These are phyloP conservation scores for Neocallimastix lanati DNA, from an alignment of 192 early-diverging fungal genomes.

Conservation along the genomic window DNA sequence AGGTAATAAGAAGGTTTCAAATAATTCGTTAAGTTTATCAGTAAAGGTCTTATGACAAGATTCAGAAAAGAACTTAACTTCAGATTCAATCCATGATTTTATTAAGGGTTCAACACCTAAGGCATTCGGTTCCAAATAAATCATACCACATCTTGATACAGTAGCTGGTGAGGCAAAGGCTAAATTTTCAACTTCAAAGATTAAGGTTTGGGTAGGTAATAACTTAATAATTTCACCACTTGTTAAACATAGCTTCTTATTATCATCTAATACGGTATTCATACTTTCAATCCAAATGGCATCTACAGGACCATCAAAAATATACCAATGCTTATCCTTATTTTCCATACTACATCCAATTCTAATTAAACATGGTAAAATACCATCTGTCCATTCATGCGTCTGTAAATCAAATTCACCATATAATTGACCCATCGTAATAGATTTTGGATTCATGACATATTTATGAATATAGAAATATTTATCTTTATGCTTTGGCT, in stretches of 20 bases:
- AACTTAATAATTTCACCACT: conserved; percentile 45
- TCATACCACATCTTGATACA: conserved; percentile 45
- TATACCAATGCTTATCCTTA: conserved; percentile 38
- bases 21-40: conserved; percentile 5
- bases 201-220: conserved; percentile 33
- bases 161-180: conserved; percentile 44
- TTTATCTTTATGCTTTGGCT: background rate
- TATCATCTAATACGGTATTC: conserved; percentile 44
- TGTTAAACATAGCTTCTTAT: conserved; percentile 36
- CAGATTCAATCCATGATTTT: conserved; percentile 32
- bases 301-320: conserved; percentile 44
- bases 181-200: conserved; percentile 38
- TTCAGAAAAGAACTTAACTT: conserved; percentile 11
- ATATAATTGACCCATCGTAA: conserved; percentile 45
- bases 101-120: conserved; percentile 30
- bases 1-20: conserved; percentile 25
- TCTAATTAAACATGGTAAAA: conserved; percentile 29
- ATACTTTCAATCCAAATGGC: conserved; percentile 49
- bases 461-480: background rate
- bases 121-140: conserved; percentile 32
- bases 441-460: conserved; percentile 36
- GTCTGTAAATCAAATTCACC: conserved; percentile 39
- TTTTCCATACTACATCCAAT: conserved; percentile 30
- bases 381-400: conserved; percentile 44
- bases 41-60: conserved; percentile 5